Evolutionary conservation across 2,329 filamentous ascomycete species (phyloP), one percentile per base, ranked within the genome.

Genomic region (Aspergillus sp.): DNA sequence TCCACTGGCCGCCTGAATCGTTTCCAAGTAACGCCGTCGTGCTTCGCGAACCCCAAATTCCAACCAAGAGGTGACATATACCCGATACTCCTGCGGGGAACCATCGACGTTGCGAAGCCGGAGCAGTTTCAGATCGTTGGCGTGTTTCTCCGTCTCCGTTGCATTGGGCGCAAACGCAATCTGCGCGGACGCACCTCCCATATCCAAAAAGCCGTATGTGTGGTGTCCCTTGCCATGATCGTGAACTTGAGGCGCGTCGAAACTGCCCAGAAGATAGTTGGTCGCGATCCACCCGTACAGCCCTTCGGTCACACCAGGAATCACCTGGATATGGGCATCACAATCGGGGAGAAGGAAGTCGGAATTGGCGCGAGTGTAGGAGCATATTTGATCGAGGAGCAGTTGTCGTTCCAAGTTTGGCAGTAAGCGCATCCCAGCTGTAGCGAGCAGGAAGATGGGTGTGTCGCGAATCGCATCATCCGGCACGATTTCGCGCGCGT

Each of bases 21-120:
- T 75, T 50, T 89, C 76, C n/a, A 97, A 74, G 59, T 94, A 98
- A 47, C 90, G 79, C 56, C 85, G 77, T 41, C 93, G 81, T 4
- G 94, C 93, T 70, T 96, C 84, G 54, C 96, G 93, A 29, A 94
- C 91, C n/a, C 93, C 93, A 62, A 95, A 98, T 0, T 91, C 91
- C 4, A 98, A 76, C 93, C 93, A 98, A 0, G 93, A 95, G 1
- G 91, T 90, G 0, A 94, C 90, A 63, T 98, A 98, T 3, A 98
- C 86, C 55, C 80, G 83, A 70, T 96, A 87, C 61, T 98, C 93
- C 42, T 82, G 70, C 0, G 83, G 69, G 1, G 80, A 75, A 7
- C 93, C 93, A 62, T 93, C 83, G 19, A 97, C 69, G 2, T 83
- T 93, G 52, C 94, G 81, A 70, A 98, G 73, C 42, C 93, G 83